Evolutionary conservation across 2,329 filamentous ascomycete genomes (phyloP).

Genomic region (Zasmidium angulare): DNA sequence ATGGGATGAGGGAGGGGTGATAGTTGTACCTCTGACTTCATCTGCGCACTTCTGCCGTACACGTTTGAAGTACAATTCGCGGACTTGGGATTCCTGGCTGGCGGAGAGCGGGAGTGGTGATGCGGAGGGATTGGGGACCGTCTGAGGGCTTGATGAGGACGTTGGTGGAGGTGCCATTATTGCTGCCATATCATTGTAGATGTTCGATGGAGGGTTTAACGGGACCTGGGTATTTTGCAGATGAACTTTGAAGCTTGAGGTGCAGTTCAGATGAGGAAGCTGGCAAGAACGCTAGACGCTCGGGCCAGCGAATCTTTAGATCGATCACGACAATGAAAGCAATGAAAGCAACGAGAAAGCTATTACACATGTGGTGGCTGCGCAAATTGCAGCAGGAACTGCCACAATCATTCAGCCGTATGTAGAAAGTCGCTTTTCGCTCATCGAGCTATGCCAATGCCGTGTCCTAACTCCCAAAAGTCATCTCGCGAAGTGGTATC

Average conservation of each 20-base stretch:
- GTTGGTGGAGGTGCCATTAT: constrained; percentile 19
- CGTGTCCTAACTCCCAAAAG: background rate
- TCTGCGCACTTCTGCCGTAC: constrained; percentile 72
- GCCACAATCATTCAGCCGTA: too few species aligned
- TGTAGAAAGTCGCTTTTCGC: background rate
- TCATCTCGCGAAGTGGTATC: constrained; percentile 7
- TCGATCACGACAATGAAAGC: too few species aligned
- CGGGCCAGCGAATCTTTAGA: too few species aligned
- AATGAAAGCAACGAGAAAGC: too few species aligned
- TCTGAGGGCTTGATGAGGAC: constrained; percentile 4
- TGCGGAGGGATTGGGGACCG: constrained; percentile 42
- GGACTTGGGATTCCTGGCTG: constrained; percentile 77
- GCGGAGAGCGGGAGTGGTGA: constrained; percentile 84
- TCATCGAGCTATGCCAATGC: background rate
- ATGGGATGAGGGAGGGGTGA: background rate
- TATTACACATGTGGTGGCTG: too few species aligned
- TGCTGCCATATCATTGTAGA: constrained; percentile 18
- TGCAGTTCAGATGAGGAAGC: too few species aligned
- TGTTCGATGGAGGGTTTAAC: background rate
- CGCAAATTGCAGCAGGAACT: too few species aligned
- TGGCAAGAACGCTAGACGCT: too few species aligned
- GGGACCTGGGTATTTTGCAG: background rate
- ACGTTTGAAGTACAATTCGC: constrained; percentile 75
- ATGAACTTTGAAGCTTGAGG: background rate
- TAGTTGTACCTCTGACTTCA: constrained; percentile 47